Evolutionary conservation across 805 yeast genomes (phyloP).

Genomic region (Komagataella mondaviorum): DNA sequence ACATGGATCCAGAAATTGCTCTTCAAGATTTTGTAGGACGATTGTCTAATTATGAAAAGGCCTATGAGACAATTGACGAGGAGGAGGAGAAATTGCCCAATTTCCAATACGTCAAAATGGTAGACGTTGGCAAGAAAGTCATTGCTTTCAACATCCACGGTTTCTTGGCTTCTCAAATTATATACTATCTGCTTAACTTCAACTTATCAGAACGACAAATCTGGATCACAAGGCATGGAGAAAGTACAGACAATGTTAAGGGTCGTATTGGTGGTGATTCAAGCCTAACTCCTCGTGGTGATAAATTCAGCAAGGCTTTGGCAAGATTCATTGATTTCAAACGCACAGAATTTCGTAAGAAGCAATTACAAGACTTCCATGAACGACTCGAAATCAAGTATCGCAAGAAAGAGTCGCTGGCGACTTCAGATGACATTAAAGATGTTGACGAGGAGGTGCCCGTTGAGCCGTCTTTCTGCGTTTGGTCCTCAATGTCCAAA

Average conservation of each 20-base stretch:
- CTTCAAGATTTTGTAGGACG: constrained; percentile 73
- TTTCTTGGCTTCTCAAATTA: constrained; percentile 84
- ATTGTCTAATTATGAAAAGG: constrained; percentile 70
- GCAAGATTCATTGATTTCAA: constrained; percentile 63
- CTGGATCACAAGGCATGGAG: constrained; percentile 94
- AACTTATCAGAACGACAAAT: constrained; percentile 82
- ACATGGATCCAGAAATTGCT: constrained; percentile 75
- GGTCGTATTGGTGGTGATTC: constrained; percentile 95
- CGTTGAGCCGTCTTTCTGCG: constrained; percentile 68
- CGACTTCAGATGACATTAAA: neutral
- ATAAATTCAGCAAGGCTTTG: constrained; percentile 58
- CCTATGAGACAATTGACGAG: constrained; percentile 77
- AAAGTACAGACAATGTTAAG: constrained; percentile 66
- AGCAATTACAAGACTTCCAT: constrained; percentile 42
- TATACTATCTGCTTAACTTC: constrained; percentile 79
- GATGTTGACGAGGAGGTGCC: constrained; percentile 17
- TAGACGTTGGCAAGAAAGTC: constrained; percentile 88
- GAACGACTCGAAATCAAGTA: constrained; percentile 27
- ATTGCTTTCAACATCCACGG: constrained; percentile 83
- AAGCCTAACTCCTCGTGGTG: constrained; percentile 64
- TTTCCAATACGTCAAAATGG: constrained; percentile 86
- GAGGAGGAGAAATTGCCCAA: constrained; percentile 53
- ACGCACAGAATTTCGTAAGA: constrained; percentile 50
- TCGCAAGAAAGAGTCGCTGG: constrained; percentile 12
- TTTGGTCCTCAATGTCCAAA: constrained; percentile 83